Conservation (phyloP, 2,329 filamentous ascomycete genomes). For the Penicillium vulpinum region DNA sequence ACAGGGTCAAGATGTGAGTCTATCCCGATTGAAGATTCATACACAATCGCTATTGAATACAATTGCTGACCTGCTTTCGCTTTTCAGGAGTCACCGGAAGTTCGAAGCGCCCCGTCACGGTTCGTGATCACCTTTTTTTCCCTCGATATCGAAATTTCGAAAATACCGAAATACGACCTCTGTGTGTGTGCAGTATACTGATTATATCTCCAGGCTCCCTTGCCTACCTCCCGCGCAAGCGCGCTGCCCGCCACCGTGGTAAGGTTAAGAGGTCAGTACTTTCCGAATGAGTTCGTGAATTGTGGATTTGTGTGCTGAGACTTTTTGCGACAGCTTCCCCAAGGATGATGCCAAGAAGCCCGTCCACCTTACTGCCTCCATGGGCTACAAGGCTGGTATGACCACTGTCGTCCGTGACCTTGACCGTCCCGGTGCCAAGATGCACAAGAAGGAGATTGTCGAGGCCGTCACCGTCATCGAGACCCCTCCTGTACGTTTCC, state of each 20-base stretch:
- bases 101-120: constrained; percentile 93
- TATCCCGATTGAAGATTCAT: constrained; percentile 3
- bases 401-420: constrained; percentile 99
- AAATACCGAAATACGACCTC: constrained; percentile 15
- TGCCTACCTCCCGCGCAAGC: constrained; percentile 85
- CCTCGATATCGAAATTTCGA: constrained; percentile 41
- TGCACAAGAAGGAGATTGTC: constrained; percentile 98
- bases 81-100: constrained; percentile 60
- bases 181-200: constrained; percentile 34
- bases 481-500: constrained; percentile 83
- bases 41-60: constrained; percentile 9
- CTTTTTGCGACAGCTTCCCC: constrained; percentile 71
- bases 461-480: constrained; percentile 86
- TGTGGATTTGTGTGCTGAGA: constrained; percentile 32
- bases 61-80: constrained; percentile 31
- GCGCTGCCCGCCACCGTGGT: constrained; percentile 88
- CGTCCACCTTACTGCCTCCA: constrained; percentile 94
- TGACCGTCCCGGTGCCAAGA: constrained; percentile 98
- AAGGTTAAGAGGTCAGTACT: constrained; percentile 91
- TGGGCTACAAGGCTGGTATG: constrained; percentile 99
- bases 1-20: constrained; percentile 52
- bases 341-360: constrained; percentile 99
- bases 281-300: constrained; percentile 11
- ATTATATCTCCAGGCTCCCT: constrained; percentile 60
- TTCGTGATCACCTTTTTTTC: constrained; percentile 75